Base-by-base conservation (phyloP, 805 yeast genomes). In the Blastobotrys chiropterorum region DNA sequence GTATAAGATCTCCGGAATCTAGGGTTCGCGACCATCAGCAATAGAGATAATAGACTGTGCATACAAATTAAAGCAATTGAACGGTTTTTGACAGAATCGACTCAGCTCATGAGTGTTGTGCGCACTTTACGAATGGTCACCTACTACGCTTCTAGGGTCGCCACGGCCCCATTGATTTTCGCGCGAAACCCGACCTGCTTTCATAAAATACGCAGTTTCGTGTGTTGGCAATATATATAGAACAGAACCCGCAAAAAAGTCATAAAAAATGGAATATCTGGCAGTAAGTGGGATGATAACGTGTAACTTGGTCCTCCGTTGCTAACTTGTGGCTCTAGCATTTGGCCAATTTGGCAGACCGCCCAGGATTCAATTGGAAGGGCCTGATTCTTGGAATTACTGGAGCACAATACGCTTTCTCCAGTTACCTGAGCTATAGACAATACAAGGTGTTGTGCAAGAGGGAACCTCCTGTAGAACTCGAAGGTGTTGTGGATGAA, bases 321-420 rank as follows among this genome's bases (percentile, higher is more conserved):
- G 6, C 39, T 41, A 31, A 14, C 42, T 21, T 47, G 44, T 26
- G 20, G 44, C 38, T 48, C 38, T 34, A 30, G 17, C 19, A 43
- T 39, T 66, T 81, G 11, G 78, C 82, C 54, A 62, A 75, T 2
- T 67, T 78, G 34, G 70, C 85, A 54, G 96, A 89, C 64, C 72
- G 70, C 47, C 83, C 94, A 2, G 74, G 76, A 14, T 78, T 88
- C 61, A 78, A 89, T 55, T 94, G 97, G 97, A 89, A 88, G 64
- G 62, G 75, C 11, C 72, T 90, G 44, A 79, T 92, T 46, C 66
- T 86, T 44, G 86, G 90, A 1, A 81, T 89, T 62, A 77, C 95
- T 2, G 72, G 84, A 14, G 86, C 86, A 31, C 86, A 89, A 64
- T 89, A 78, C 62, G 68, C 76, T 2, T 90, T 90, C 65, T 94